Conservation (phyloP, 305 asterid genomes). For the Ajuga reptans region DNA sequence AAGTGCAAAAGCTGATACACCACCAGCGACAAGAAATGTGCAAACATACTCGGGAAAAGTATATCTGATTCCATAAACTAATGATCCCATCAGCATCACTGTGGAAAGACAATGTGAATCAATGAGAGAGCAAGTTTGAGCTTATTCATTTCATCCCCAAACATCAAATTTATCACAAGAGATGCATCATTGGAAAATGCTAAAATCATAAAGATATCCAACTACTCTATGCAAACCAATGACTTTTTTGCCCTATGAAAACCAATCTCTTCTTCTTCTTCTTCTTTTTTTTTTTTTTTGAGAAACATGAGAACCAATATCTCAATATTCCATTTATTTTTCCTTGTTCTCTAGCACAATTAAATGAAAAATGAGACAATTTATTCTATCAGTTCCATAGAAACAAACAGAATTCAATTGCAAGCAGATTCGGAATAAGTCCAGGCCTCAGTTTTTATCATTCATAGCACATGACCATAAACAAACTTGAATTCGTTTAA, state of each 20-base stretch:
- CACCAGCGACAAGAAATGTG: conserved; percentile 82
- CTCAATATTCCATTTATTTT: not conserved
- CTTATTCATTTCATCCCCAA: not conserved
- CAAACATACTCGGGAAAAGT: conserved; percentile 74
- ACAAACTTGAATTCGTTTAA: not conserved
- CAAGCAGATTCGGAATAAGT: not conserved
- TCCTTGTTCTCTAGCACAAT: not conserved
- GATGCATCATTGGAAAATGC: not conserved
- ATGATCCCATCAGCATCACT: conserved; percentile 97
- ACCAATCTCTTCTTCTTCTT: too few species aligned
- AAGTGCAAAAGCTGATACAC: conserved; percentile 76
- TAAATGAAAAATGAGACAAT: not conserved
- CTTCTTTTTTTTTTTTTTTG: too few species aligned
- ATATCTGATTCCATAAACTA: conserved; percentile 87
- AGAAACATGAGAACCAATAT: too few species aligned
- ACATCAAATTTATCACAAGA: not conserved
- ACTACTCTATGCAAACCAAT: not conserved
- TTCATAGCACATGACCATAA: not conserved
- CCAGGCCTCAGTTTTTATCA: not conserved
- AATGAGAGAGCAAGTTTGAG: not conserved
- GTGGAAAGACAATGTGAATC: conserved; percentile 28
- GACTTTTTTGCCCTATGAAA: too few species aligned
- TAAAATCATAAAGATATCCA: not conserved
- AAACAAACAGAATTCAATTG: not conserved
- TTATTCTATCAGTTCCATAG: not conserved